Base-by-base conservation (phyloP, 352 stramenopile genomes). In the Phytophthora europaea region DNA sequence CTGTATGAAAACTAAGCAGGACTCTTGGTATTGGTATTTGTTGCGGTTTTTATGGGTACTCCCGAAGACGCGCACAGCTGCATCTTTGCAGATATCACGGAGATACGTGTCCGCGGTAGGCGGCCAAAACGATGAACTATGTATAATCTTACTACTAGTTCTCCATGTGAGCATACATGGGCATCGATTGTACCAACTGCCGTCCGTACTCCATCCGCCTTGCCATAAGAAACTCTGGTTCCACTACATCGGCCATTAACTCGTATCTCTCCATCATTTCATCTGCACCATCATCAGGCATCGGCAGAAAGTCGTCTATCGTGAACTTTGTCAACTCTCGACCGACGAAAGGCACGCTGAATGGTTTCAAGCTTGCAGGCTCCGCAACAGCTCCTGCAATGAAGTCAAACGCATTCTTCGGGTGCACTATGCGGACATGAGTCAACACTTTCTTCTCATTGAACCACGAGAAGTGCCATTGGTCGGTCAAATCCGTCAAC, bases 141-240 rank as follows among this genome's bases (percentile, higher is more conserved):
- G 50, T 28, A 73, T 67, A 31, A n/a, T n/a, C n/a, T n/a, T n/a
- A n/a, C 26, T 28, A 28, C 26, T 28, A 28, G 26, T 28, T 3
- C 26, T 2, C 66, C 64, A 67, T 69, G 58, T 74, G 65, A 54
- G 65, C 63, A 62, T 78, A 74, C 58, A 74, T 74, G n/a, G 68
- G 56, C 68, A 71, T 72, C 54, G 55, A 67, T 31, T 71, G 58
- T 52, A 76, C 65, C 70, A 73, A 65, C 28, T 70, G 67, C n/a
- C 75, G 62, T 7, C 54, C 67, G 72, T 82, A 82, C 57, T 80
- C 67, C 23, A 72, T 71, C 20, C 71, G 28, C 28, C 72, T 80
- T 51, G 16, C 72, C 64, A 58, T 66, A 0, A 78, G 36, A 61
- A 82, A 80, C 53, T 77, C 64, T 38, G 71, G 65, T 56, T 80